Conservation (phyloP, 2,329 filamentous ascomycete species). For the Pseudopyrenochaeta lycopersici region DNA sequence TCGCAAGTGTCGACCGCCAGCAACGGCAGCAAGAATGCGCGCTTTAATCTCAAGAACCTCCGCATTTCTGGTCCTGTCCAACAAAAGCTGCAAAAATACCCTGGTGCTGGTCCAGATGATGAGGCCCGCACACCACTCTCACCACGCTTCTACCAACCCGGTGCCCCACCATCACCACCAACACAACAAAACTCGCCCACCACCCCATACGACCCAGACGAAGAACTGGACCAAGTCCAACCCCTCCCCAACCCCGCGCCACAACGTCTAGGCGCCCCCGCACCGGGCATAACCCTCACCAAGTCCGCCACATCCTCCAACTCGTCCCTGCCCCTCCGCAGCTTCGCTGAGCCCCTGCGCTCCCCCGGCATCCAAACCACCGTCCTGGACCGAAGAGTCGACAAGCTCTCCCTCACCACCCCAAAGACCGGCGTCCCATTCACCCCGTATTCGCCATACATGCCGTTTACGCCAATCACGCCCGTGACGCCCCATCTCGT, state of each 20-base stretch:
- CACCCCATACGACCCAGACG: conserved; percentile 43
- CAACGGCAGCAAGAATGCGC: conserved; percentile 49
- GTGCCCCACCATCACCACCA: conserved; percentile 64
- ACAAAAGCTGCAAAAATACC: conserved; percentile 42
- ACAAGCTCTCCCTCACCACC: conserved; percentile 50
- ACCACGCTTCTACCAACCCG: conserved; percentile 64
- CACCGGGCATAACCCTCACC: conserved; percentile 18
- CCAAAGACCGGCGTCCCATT: conserved; percentile 67
- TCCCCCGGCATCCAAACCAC: conserved; percentile 54
- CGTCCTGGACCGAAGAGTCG: conserved; percentile 50
- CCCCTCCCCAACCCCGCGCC: conserved; percentile 48
- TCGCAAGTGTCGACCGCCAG: conserved; percentile 48
- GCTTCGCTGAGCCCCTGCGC: conserved; percentile 35
- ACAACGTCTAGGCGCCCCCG: conserved; percentile 31
- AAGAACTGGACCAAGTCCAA: conserved; percentile 46
- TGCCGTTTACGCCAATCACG: conserved; percentile 78
- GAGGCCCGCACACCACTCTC: conserved; percentile 63
- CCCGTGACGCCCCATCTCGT: conserved; percentile 80
- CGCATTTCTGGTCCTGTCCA: conserved; percentile 66
- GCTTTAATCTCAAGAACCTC: conserved; percentile 62
- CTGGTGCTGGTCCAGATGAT: conserved; percentile 53
- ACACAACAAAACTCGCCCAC: conserved; percentile 46
- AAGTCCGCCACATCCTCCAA: conserved; percentile 20
- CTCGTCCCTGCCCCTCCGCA: conserved; percentile 47
- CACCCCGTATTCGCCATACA: conserved; percentile 81